These are phyloP conservation scores for Russula vinacea DNA, from an alignment of 768 basidiomycete genomes.

Conservation along the genomic window DNA sequence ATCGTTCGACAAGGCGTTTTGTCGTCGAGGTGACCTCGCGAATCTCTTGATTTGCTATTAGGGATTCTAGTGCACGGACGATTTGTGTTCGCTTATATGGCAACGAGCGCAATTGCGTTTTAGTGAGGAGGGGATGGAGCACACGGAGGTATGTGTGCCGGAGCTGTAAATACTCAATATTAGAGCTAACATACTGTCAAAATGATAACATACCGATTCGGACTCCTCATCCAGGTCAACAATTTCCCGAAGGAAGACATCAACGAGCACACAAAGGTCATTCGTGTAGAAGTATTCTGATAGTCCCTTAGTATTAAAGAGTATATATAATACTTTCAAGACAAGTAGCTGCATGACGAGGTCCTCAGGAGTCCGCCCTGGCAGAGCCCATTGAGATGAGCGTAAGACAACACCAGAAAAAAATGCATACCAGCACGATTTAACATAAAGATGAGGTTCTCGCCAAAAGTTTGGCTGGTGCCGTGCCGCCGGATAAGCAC, in stretches of 20 bases:
- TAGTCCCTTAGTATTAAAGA: constrained; percentile 91
- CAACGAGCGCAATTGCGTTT: constrained; percentile 79
- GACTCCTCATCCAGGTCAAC: constrained; percentile 89
- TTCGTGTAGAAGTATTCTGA: constrained; percentile 98
- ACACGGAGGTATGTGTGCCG: constrained; percentile 97
- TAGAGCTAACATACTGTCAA: not conserved
- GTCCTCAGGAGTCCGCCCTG: constrained; percentile 85
- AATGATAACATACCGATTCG: constrained; percentile 66
- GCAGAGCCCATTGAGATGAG: not conserved
- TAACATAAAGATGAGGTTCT: constrained; percentile 98
- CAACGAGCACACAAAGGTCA: constrained; percentile 91
- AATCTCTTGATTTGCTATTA: constrained; percentile 69
- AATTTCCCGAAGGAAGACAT: constrained; percentile 95
- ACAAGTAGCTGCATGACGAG: constrained; percentile 92
- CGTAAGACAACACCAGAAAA: not conserved
- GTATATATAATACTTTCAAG: constrained; percentile 88
- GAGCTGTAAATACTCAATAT: constrained; percentile 46
- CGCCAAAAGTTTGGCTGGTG: constrained; percentile 92
- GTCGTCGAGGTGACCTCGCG: constrained; percentile 86
- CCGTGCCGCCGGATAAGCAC: constrained; percentile 82
- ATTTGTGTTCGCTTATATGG: constrained; percentile 94
- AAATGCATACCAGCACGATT: constrained; percentile 79
- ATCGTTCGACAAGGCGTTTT: constrained; percentile 86
- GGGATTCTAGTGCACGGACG: constrained; percentile 72
- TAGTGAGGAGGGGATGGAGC: constrained; percentile 89